phyloP scores from a whole-genome alignment of 345 rosid genomes.

The Barbarea vulgaris region DNA sequence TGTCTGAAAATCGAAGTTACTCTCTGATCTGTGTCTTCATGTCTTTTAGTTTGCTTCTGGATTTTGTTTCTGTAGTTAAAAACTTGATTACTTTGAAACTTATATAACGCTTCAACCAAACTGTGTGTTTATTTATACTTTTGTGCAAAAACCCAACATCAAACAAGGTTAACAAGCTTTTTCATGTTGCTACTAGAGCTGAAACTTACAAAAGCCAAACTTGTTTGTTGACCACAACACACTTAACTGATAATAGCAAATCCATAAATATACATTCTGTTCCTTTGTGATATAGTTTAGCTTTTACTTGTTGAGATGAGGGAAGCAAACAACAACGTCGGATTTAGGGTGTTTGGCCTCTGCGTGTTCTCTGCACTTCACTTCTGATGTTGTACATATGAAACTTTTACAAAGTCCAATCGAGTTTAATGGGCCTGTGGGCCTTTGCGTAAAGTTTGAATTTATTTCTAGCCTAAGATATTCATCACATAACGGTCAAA shows the following conservation, averaged over 20 bases:
- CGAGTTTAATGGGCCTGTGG: conserved; percentile 15
- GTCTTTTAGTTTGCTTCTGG: conserved; percentile 20
- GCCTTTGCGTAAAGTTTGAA: neutral
- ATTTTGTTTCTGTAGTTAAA: conserved; percentile 12
- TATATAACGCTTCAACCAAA: neutral
- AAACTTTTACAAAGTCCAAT: conserved; percentile 45
- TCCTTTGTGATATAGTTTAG: conserved; percentile 18
- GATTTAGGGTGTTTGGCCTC: conserved; percentile 74
- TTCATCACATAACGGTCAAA: conserved; percentile 17
- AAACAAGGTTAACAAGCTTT: conserved; percentile 8
- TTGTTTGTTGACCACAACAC: neutral
- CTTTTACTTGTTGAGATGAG: conserved; percentile 61
- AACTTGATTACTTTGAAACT: neutral
- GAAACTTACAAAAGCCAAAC: neutral
- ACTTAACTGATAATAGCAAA: neutral
- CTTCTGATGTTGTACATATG: conserved; percentile 74
- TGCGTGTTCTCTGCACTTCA: conserved; percentile 71
- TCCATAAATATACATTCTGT: conserved; percentile 31
- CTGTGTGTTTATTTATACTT: conserved; percentile 7
- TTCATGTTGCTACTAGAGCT: neutral
- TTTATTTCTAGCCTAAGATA: neutral
- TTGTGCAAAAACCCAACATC: neutral
- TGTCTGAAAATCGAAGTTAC: conserved; percentile 42
- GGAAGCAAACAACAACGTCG: conserved; percentile 55
- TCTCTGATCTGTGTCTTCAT: neutral